These are phyloP conservation scores for Hirsutella rhossiliensis DNA, from an alignment of 2,329 filamentous ascomycete genomes.

Conservation along the genomic window DNA sequence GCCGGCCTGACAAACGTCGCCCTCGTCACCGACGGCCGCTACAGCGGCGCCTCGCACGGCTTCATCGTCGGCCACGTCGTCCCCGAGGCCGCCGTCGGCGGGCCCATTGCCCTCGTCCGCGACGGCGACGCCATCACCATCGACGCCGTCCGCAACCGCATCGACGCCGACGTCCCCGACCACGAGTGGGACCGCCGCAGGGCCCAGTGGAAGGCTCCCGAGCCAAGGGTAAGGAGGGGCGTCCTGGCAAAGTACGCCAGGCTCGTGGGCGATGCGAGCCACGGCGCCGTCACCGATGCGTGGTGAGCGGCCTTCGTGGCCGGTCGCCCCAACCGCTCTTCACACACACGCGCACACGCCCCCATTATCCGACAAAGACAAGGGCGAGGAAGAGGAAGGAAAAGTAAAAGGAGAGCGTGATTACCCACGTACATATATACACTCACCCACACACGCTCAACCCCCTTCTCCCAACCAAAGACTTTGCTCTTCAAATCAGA, in stretches of 20 bases:
- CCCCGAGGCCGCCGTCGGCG: conserved; percentile 80
- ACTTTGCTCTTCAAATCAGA: not conserved
- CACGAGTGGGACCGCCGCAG: conserved; percentile 56
- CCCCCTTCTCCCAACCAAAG: too few species aligned
- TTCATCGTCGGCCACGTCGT: conserved; percentile 92
- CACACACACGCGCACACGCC: not conserved
- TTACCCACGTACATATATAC: too few species aligned
- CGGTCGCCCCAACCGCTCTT: too few species aligned
- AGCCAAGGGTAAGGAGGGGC: conserved; percentile 64
- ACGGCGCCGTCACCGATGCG: conserved; percentile 75
- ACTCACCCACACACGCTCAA: too few species aligned
- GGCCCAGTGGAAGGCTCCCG: conserved; percentile 58
- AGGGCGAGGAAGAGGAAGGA: too few species aligned
- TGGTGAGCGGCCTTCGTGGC: conserved; percentile 10
- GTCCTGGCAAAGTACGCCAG: conserved; percentile 82
- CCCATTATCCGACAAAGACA: too few species aligned
- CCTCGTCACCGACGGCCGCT: conserved; percentile 83
- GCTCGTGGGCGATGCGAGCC: conserved; percentile 81
- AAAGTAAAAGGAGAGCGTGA: too few species aligned
- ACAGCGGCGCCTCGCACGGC: conserved; percentile 77
- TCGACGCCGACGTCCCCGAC: conserved; percentile 53
- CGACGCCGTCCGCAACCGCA: conserved; percentile 68
- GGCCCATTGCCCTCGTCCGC: conserved; percentile 71
- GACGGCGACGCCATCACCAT: conserved; percentile 81
- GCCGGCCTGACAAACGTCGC: conserved; percentile 80